Evolutionary conservation across 73 alveolate genomes (phyloP).

Genomic region (Symbiodinium pilosum): DNA sequence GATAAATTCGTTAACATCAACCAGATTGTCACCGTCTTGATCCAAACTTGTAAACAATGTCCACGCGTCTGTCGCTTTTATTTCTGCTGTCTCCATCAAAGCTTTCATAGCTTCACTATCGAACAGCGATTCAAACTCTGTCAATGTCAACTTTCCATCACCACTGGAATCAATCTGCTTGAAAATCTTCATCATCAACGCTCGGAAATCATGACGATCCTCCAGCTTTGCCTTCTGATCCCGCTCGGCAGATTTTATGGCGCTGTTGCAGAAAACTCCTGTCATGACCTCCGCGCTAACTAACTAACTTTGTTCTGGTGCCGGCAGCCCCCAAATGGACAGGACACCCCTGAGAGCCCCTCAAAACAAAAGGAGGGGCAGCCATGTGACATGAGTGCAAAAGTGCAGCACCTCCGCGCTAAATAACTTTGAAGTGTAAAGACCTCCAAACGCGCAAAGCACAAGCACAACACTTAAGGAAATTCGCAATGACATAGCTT

Average conservation of each 20-base stretch:
- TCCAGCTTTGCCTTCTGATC: constrained; percentile 51
- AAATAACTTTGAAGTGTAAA: too few species aligned
- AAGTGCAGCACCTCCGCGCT: too few species aligned
- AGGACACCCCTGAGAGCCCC: too few species aligned
- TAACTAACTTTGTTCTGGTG: too few species aligned
- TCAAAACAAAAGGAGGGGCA: too few species aligned
- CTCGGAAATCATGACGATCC: constrained; percentile 53
- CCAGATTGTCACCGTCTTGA: constrained; percentile 41
- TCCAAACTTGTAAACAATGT: constrained; percentile 30
- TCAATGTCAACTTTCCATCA: constrained; percentile 35
- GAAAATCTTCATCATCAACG: not conserved
- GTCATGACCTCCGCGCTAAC: too few species aligned
- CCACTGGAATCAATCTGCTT: constrained; percentile 21
- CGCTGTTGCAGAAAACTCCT: not conserved
- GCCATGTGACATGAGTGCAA: too few species aligned
- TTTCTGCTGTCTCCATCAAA: constrained; percentile 59
- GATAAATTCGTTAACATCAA: constrained; percentile 42
- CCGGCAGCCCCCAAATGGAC: too few species aligned
- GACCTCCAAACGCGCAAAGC: too few species aligned
- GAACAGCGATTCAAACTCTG: constrained; percentile 45
- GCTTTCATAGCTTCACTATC: constrained; percentile 51
- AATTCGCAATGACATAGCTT: too few species aligned
- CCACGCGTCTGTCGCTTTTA: constrained; percentile 61
- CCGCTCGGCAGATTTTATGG: constrained; percentile 41
- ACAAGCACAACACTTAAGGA: too few species aligned